Percentiles rank a stretch among this genome's conserved stretches.
Evolutionary conservation across 805 yeast species (phyloP).

Genomic region (Cyberlindnera xylosilytica): DNA sequence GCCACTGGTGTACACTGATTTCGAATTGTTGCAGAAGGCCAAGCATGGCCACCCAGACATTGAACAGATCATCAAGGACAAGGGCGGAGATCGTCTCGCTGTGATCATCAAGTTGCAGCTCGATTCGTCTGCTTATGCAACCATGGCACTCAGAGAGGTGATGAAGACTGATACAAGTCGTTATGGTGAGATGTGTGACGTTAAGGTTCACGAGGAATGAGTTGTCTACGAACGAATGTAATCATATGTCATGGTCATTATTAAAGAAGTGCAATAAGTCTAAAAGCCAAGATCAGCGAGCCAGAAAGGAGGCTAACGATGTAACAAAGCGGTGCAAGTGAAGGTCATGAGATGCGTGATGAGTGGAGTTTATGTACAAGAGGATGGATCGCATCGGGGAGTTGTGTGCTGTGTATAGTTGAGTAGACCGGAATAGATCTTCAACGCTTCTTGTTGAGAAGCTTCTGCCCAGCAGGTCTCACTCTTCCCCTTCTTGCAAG

Average conservation of each 20-base stretch:
- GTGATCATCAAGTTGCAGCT: constrained; percentile 73
- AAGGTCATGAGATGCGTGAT: not conserved
- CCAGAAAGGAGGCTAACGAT: not conserved
- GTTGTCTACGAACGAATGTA: too few species aligned
- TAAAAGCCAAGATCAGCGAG: too few species aligned
- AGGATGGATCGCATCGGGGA: too few species aligned
- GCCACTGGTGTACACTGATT: constrained; percentile 77
- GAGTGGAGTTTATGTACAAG: not conserved
- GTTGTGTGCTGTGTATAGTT: too few species aligned
- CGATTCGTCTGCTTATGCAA: constrained; percentile 89
- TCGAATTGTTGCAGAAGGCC: constrained; percentile 46
- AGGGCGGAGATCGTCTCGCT: constrained; percentile 50
- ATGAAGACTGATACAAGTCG: constrained; percentile 73
- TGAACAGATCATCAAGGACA: constrained; percentile 15
- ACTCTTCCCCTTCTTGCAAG: constrained; percentile 16
- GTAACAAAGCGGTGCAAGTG: not conserved
- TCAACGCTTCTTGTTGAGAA: constrained; percentile 7
- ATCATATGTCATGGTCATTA: not conserved
- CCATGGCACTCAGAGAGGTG: constrained; percentile 93
- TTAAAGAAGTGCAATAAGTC: not conserved
- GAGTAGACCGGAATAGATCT: too few species aligned
- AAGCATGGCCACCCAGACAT: constrained; percentile 24
- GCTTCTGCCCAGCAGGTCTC: constrained; percentile 9
- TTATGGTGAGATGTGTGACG: constrained; percentile 46
- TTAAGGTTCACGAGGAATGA: constrained; percentile 23